Base-by-base conservation (phyloP, 495 filamentous ascomycete genomes). In the Podospora anserina region DNA sequence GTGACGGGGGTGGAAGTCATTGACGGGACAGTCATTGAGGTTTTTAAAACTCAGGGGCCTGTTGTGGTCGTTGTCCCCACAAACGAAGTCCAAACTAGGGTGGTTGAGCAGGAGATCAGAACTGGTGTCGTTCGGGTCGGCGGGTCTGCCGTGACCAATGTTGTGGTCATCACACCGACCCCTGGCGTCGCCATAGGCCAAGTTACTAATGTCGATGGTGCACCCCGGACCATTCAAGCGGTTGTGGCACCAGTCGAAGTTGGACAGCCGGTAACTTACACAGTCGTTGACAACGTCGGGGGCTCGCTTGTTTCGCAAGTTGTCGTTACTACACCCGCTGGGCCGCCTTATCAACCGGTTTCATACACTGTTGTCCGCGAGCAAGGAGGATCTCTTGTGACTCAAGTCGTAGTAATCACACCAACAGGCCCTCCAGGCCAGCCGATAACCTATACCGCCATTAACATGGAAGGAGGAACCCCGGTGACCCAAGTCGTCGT, bases 91-190 rank as follows among this genome's bases (percentile, higher is more conserved):
- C 26, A 66, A 27, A 76, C 74, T 2, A 15, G 68, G n/a, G 74
- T 73, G 13, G 19, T 71, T n/a, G 59, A 61, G 2, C 60, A 62
- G 30, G 67, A 66, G 3, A 39, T 72, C 34, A 64, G 67, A 44
- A 74, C 68, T 13, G 73, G 69, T 0, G 69, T 73, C 1, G 65
- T 34, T 1, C 56, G 56, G 20, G 58, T 76, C 59, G 72, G 69
- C 6, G 74, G 71, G 4, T 30, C 62, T 9, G 67, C 32, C 4
- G 72, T 75, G 6, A 76, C 72, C 19, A 68, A 71, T 15, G 6
- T 69, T 11, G 62, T 76, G 28, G 72, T 76, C 16, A 66, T 76
- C 53, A 76, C 74, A 3, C 74, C 74, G 5, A 60, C 69, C 2
- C 57, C 65, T 2, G 69, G 49, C 3, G 61, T 61, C 1, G 27